These are phyloP conservation scores for Aureobasidium mangrovei DNA, from an alignment of 2,329 filamentous ascomycete genomes.

Conservation along the genomic window DNA sequence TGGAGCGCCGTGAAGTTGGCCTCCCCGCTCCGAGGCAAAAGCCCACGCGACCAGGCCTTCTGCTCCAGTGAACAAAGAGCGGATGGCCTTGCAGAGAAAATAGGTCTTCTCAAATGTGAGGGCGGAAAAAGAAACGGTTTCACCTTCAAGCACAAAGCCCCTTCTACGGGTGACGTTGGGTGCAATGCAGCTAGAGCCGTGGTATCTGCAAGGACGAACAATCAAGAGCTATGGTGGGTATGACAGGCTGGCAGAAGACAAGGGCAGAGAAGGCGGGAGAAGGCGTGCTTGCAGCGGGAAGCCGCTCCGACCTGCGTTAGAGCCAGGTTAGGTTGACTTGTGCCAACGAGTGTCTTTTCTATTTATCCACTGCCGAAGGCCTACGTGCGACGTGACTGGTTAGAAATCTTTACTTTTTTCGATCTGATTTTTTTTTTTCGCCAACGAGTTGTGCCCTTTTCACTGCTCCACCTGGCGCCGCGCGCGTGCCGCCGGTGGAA, in stretches of 20 bases:
- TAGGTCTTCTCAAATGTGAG: not conserved
- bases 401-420: not conserved
- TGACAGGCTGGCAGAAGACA: constrained; percentile 2
- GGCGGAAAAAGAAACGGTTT: not conserved
- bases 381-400: constrained; percentile 11
- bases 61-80: not conserved
- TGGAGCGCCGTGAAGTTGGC: not conserved
- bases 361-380: constrained; percentile 1
- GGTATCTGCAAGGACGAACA: constrained; percentile 12
- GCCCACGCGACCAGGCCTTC: constrained; percentile 1
- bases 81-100: not conserved
- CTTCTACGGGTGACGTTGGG: not conserved
- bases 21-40: not conserved
- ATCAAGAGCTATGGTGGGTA: constrained; percentile 1
- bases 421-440: not conserved
- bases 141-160: not conserved
- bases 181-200: constrained; percentile 8
- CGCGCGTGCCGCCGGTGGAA: not conserved
- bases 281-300: constrained; percentile 9
- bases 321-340: not conserved
- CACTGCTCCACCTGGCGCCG: not conserved
- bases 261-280: constrained; percentile 13
- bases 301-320: not conserved
- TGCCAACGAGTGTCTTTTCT: not conserved
- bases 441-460: not conserved